Percentiles rank a stretch among this genome's conserved stretches.
These are phyloP conservation scores for Porodaedalea pini DNA, from an alignment of 1,284 basidiomycete genomes.

Conservation along the genomic window DNA sequence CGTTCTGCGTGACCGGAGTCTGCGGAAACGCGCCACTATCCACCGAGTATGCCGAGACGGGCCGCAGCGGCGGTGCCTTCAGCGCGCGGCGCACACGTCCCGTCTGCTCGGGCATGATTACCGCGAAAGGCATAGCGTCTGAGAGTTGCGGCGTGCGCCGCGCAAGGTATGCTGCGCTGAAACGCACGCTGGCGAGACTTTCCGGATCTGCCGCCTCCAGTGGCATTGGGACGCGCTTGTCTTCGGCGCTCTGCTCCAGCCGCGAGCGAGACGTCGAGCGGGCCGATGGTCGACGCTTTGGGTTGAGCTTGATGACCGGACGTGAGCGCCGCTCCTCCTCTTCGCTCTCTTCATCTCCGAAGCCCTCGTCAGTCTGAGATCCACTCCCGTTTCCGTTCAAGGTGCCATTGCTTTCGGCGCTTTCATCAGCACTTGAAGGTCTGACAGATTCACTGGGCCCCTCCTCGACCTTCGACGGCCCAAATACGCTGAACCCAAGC, in stretches of 20 bases:
- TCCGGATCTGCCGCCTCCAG: slow-evolving; percentile 58
- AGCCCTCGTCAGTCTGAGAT: slow-evolving; percentile 26
- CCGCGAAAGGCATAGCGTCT: slow-evolving; percentile 60
- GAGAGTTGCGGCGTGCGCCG: slow-evolving; percentile 46
- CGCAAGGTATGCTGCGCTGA: slow-evolving; percentile 63
- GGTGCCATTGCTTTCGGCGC: slow-evolving; percentile 31
- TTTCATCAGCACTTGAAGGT: slow-evolving; percentile 29
- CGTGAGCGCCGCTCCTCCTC: slow-evolving; percentile 50
- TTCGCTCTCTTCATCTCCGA: slow-evolving; percentile 38
- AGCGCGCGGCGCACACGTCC: slow-evolving; percentile 33
- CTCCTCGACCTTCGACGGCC: slow-evolving; percentile 30
- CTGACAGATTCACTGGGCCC: slow-evolving; percentile 23
- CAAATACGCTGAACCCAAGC: slow-evolving; percentile 71
- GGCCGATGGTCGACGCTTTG: slow-evolving; percentile 39
- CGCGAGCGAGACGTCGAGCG: slow-evolving; percentile 69
- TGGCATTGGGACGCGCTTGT: slow-evolving; percentile 43
- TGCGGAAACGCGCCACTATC: slow-evolving; percentile 14
- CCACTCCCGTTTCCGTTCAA: slow-evolving; percentile 21
- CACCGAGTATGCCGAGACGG: slow-evolving; percentile 21
- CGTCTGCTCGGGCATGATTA: slow-evolving; percentile 66
- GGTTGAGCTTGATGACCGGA: slow-evolving; percentile 68
- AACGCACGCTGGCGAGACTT: slow-evolving; percentile 69
- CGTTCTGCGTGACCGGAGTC: slow-evolving; percentile 10
- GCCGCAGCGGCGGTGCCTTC: slow-evolving; percentile 23
- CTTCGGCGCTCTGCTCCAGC: slow-evolving; percentile 56